These are phyloP conservation scores for Globisporangium cederbergense DNA, from an alignment of 352 stramenopile species.

Conservation along the genomic window DNA sequence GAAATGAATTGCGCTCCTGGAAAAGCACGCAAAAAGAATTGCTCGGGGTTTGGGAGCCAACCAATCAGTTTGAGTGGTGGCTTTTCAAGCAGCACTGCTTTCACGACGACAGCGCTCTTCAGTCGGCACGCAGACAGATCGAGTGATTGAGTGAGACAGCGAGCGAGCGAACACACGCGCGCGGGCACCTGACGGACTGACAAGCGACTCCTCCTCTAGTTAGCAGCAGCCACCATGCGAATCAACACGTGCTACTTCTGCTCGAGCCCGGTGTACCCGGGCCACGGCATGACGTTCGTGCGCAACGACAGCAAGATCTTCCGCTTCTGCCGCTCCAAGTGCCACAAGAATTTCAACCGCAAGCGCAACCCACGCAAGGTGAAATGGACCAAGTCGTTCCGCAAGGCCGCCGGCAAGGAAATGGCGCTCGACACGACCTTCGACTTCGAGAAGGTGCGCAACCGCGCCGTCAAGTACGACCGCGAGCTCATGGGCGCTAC, in stretches of 20 bases:
- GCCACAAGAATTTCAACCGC: slow-evolving; percentile 99
- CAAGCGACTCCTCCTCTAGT: too few species aligned
- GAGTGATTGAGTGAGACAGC: neutral
- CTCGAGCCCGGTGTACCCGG: slow-evolving; percentile 98
- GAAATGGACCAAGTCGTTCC: slow-evolving; percentile 99
- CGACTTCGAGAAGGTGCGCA: slow-evolving; percentile 99
- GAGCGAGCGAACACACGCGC: neutral
- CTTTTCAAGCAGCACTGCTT: slow-evolving; percentile 1
- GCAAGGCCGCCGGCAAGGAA: slow-evolving; percentile 98
- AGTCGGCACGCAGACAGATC: slow-evolving; percentile 1
- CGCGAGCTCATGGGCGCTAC: slow-evolving; percentile 98
- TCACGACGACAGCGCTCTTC: slow-evolving; percentile 4
- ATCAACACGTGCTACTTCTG: slow-evolving; percentile 99
- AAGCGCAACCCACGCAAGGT: slow-evolving; percentile 99
- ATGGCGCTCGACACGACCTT: slow-evolving; percentile 99
- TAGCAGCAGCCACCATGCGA: slow-evolving; percentile 73
- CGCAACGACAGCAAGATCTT: slow-evolving; percentile 99
- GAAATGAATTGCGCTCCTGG: slow-evolving; percentile 1
- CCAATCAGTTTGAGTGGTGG: slow-evolving; percentile 15
- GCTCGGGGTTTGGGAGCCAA: slow-evolving; percentile 2
- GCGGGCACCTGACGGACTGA: too few species aligned
- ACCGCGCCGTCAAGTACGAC: slow-evolving; percentile 99
- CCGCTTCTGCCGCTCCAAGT: slow-evolving; percentile 99
- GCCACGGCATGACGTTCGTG: slow-evolving; percentile 99
- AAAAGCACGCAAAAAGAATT: neutral